Evolutionary conservation across 2,329 filamentous ascomycete genomes (phyloP).

Genomic region (Penicillium hesseltinei): DNA sequence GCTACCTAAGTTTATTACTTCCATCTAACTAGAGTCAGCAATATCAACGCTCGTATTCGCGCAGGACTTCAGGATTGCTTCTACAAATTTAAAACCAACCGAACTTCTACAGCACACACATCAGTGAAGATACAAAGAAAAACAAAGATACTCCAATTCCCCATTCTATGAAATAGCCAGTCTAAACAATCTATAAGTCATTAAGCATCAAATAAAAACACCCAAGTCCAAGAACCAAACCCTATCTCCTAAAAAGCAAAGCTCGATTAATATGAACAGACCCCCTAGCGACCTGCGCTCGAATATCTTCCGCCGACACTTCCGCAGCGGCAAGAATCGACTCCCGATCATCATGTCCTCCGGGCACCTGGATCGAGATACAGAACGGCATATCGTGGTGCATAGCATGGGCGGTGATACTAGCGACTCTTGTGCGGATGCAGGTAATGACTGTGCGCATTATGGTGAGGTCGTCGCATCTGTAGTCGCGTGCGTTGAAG

Average conservation of each 20-base stretch:
- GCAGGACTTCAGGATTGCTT: too few relatives aligned
- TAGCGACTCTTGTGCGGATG: constrained; percentile 2
- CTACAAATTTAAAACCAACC: background rate
- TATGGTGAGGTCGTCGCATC: background rate
- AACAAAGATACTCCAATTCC: background rate
- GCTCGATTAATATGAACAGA: background rate
- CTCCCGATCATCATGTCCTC: background rate
- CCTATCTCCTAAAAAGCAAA: background rate
- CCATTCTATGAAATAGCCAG: background rate
- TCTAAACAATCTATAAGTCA: background rate
- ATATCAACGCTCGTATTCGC: background rate
- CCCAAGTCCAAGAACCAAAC: too few relatives aligned
- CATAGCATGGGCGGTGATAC: constrained; percentile 3
- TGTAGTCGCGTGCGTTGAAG: background rate
- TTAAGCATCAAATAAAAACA: background rate
- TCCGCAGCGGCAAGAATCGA: constrained; percentile 4
- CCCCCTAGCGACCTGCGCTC: background rate
- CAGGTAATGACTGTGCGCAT: constrained; percentile 7
- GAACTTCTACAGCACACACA: background rate
- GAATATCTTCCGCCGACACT: background rate
- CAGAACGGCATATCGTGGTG: background rate
- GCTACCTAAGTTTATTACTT: background rate
- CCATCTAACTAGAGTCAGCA: too few relatives aligned
- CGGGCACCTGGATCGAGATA: constrained; percentile 2
- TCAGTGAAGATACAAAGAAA: too few relatives aligned